Conservation (phyloP, 73 alveolate species). For the Urostyla sp. region DNA sequence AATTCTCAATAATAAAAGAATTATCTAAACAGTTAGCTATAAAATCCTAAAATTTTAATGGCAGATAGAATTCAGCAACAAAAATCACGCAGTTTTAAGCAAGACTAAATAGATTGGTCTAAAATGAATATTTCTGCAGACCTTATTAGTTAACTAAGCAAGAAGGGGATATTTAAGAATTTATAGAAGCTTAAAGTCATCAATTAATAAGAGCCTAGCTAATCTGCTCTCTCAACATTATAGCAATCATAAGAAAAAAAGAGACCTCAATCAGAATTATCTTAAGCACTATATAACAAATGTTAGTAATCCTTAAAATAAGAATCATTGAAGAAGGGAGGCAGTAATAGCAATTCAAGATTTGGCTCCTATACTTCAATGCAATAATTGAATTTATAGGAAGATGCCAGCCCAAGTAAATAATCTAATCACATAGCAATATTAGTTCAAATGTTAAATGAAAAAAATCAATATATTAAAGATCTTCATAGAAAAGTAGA, state of each 20-base stretch:
- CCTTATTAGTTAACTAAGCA: background rate
- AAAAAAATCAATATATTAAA: slow-evolving; percentile 16
- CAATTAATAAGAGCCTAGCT: background rate
- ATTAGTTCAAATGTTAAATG: slow-evolving; percentile 10
- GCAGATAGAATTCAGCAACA: background rate
- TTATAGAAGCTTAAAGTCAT: background rate
- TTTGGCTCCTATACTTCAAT: background rate
- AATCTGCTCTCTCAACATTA: slow-evolving; percentile 14
- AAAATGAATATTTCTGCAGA: slow-evolving; percentile 4
- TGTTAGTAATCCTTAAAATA: no score
- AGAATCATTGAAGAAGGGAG: no score
- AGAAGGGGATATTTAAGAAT: background rate
- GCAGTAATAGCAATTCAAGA: background rate
- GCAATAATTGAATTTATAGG: background rate
- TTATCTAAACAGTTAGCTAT: no score
- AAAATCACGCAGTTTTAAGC: slow-evolving; percentile 1
- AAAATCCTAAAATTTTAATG: background rate
- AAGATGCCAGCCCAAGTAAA: slow-evolving; percentile 8
- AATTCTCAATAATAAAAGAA: no score
- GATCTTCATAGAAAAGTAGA: slow-evolving; percentile 13
- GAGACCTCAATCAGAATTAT: slow-evolving; percentile 11
- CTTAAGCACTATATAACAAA: background rate
- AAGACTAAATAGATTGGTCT: background rate
- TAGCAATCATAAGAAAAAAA: slow-evolving; percentile 3
- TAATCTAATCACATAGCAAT: slow-evolving; percentile 17